Evolutionary conservation across 306 rosid genomes (phyloP).

Genomic region (Mimosa bimucronata): DNA sequence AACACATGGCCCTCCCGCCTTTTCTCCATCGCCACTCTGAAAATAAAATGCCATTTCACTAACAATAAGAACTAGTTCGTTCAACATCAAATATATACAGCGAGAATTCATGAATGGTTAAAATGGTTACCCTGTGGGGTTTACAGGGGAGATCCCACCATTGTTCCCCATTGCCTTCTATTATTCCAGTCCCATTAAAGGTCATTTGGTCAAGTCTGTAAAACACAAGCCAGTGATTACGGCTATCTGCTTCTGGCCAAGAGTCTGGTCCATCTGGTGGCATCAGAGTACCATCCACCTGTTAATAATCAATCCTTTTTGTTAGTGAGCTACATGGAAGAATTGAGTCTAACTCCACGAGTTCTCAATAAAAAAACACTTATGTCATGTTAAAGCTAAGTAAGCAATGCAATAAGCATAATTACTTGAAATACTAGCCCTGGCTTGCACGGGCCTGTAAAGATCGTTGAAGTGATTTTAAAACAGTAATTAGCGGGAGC

Average conservation of each 20-base stretch:
- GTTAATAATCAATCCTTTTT: conserved; percentile 18
- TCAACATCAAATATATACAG: conserved; percentile 13
- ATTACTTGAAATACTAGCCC: conserved; percentile 87
- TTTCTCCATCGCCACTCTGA: conserved; percentile 77
- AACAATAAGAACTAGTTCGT: conserved; percentile 21
- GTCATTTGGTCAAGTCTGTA: conserved; percentile 78
- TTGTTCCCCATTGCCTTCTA: conserved; percentile 91
- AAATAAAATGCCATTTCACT: conserved; percentile 6
- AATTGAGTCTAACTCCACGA: background rate
- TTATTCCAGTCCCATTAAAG: conserved; percentile 81
- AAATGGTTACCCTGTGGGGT: conserved; percentile 80
- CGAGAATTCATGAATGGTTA: background rate
- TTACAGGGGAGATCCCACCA: conserved; percentile 99
- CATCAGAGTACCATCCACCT: conserved; percentile 94
- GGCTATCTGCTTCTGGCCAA: conserved; percentile 82
- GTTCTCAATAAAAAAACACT: background rate
- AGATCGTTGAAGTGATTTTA: conserved; percentile 85
- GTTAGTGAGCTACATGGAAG: background rate
- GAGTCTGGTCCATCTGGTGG: conserved; percentile 88
- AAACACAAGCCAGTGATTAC: conserved; percentile 88
- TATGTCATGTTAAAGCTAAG: background rate
- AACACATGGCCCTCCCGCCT: conserved; percentile 78
- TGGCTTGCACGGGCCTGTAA: conserved; percentile 92
- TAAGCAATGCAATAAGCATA: background rate
- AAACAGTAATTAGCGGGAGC: conserved; percentile 65